Evolutionary conservation across 805 yeast genomes (phyloP).

Genomic region (Candida arabinofermentans): DNA sequence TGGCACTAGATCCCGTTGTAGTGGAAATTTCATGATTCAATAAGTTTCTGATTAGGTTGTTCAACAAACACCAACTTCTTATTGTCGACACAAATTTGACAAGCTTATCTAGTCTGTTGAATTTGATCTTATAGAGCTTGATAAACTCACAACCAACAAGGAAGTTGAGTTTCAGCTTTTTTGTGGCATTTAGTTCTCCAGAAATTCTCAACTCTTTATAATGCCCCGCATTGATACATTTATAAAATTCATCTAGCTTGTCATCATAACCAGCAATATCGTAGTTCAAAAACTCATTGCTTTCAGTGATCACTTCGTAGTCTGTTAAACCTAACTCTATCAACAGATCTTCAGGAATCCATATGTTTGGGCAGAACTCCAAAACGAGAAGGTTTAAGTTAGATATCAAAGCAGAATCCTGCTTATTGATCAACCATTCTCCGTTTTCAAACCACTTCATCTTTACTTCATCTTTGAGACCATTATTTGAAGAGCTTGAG

Average conservation of each 20-base stretch:
- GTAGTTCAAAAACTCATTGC: slow-evolving; percentile 21
- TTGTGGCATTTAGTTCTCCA: neutral
- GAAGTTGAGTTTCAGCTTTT: slow-evolving; percentile 12
- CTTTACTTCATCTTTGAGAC: slow-evolving; percentile 7
- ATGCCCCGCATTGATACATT: slow-evolving; percentile 15
- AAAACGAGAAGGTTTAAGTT: slow-evolving; percentile 22
- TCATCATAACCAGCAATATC: slow-evolving; percentile 5
- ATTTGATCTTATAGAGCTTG: slow-evolving; percentile 26
- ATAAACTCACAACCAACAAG: slow-evolving; percentile 28
- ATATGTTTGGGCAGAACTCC: slow-evolving; percentile 30
- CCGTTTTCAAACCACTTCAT: slow-evolving; percentile 26
- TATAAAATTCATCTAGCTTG: slow-evolving; percentile 19
- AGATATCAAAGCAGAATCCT: slow-evolving; percentile 14
- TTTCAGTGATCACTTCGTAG: slow-evolving; percentile 23
- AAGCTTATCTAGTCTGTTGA: slow-evolving; percentile 17
- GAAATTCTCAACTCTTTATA: slow-evolving; percentile 8
- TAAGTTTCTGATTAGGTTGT: slow-evolving; percentile 21
- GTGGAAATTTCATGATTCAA: slow-evolving; percentile 4
- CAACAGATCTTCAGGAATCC: slow-evolving; percentile 31
- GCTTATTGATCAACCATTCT: slow-evolving; percentile 21
- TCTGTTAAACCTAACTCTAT: slow-evolving; percentile 18
- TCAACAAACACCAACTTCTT: slow-evolving; percentile 27
- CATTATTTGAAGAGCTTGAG: neutral
- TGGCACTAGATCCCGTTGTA: too few relatives aligned
- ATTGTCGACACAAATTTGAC: slow-evolving; percentile 16